Base-by-base conservation (phyloP, 2,329 filamentous ascomycete species). In the Beauveria sp. region DNA sequence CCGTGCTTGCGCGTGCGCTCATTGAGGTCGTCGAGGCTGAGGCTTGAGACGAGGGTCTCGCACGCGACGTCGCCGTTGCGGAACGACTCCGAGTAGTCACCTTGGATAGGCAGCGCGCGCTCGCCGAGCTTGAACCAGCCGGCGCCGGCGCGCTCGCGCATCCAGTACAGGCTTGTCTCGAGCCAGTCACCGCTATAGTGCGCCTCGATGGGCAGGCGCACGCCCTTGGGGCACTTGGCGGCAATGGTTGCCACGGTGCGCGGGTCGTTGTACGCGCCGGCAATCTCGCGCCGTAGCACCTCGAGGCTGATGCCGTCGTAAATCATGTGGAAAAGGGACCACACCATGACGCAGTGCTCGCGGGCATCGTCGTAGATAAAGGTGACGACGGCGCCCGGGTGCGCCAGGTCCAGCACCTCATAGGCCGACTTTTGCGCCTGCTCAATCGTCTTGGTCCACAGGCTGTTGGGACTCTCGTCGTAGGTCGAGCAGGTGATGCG, bases 271-370 rank as follows among this genome's bases (percentile, higher is more conserved):
- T 64, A 64, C 16, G 61, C 59, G 52, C 49, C 18, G 28, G 54
- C 54, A 46, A 64, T 59, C 43, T 61, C 62, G 46, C 59, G 58
- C 10, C 58, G 59, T 42, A 64, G 51, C 24, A 59, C 51, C 45
- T 56, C 59, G 24, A 64, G 45, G n/a, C 34, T 54, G 42, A 60
- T 53, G 52, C 62, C 62, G 53, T 64, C 62, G 42, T 64, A 64
- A 55, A 74, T 67, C 64, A 71, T 72, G 61, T 74, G 74, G 63
- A 74, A 74, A 64, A 74, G 68, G 22, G 72, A 67, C 1, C 74
- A 60, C 1, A 73, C 69, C 66, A 70, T 72, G 3, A 68, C 62
- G 48, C 62, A 64, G 42, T 60, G 62, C 50, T 45, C 46, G 12
- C 53, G 51, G 5, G 26, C 22, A 10, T 57, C 51, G 26, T 61